These are phyloP conservation scores for Auxenochlorella pyrenoidosa DNA, from an alignment of 139 green algal species.

Conservation along the genomic window DNA sequence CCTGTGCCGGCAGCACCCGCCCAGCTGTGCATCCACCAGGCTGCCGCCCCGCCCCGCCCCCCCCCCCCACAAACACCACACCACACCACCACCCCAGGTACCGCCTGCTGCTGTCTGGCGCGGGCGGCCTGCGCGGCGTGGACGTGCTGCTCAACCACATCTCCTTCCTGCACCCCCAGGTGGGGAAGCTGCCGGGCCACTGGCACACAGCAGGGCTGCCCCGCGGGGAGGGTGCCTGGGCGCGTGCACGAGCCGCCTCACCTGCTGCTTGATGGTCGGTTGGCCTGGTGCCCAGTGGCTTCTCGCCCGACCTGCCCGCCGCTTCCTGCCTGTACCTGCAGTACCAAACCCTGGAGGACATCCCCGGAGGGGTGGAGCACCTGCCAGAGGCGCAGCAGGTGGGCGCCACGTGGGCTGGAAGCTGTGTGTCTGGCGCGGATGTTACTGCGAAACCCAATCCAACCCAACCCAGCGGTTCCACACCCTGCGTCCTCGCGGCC, in stretches of 20 bases:
- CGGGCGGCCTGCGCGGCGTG: constrained; percentile 15
- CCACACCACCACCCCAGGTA: too few relatives aligned
- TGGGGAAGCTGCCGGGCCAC: neutral
- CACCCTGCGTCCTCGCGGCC: too few relatives aligned
- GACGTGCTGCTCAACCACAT: constrained; percentile 46
- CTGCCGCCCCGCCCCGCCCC: neutral
- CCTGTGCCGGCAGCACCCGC: neutral
- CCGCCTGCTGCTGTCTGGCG: constrained; percentile 57
- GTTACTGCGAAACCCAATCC: too few relatives aligned
- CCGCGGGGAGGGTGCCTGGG: too few relatives aligned
- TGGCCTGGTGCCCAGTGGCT: too few relatives aligned
- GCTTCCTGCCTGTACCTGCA: neutral
- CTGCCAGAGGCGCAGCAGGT: constrained; percentile 39
- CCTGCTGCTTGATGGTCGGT: too few relatives aligned
- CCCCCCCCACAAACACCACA: too few relatives aligned
- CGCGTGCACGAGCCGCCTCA: too few relatives aligned
- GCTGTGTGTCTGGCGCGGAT: too few relatives aligned
- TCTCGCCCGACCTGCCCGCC: too few relatives aligned
- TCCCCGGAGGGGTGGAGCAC: constrained; percentile 38
- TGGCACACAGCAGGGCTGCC: too few relatives aligned
- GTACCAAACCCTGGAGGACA: constrained; percentile 41
- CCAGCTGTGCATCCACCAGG: neutral
- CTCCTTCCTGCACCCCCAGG: constrained; percentile 48
- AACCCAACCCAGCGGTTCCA: too few relatives aligned
- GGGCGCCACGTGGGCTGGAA: neutral